A percentile compares a stretch with the other conserved stretches of the same genome.
These are phyloP conservation scores for Pleurotus tuber-regium DNA, from an alignment of 768 basidiomycete genomes.

Conservation along the genomic window DNA sequence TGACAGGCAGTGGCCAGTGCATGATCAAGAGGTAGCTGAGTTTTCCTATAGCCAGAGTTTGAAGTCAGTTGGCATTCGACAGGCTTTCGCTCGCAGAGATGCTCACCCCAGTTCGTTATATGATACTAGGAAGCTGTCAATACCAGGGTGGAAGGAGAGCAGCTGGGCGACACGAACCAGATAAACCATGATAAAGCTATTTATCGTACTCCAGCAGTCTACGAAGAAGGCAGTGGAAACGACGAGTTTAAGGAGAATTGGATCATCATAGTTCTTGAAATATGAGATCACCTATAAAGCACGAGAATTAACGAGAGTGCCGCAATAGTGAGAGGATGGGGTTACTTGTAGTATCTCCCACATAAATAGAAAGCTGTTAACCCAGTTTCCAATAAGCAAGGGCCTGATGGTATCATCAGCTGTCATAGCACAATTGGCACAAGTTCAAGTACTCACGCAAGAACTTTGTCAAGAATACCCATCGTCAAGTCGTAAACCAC, in stretches of 20 bases:
- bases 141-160: not conserved
- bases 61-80: not conserved
- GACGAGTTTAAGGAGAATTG: slow-evolving; percentile 1
- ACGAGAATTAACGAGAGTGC: not conserved
- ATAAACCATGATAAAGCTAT: slow-evolving; percentile 10
- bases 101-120: slow-evolving; percentile 6
- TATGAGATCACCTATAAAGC: slow-evolving; percentile 4
- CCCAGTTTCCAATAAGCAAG: slow-evolving; percentile 5
- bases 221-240: not conserved
- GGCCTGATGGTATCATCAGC: not conserved
- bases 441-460: not conserved
- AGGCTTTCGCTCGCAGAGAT: not conserved
- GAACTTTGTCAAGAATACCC: slow-evolving; percentile 9
- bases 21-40: not conserved
- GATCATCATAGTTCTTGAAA: slow-evolving; percentile 6
- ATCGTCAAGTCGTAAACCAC: slow-evolving; percentile 6
- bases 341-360: slow-evolving; percentile 9
- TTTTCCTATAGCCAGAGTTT: not conserved
- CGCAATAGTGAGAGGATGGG: too few species aligned
- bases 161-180: not conserved
- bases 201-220: slow-evolving; percentile 6
- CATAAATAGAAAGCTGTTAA: slow-evolving; percentile 8
- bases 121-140: not conserved
- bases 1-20: slow-evolving; percentile 6
- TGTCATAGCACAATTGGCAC: not conserved